Evolutionary conservation across 495 filamentous ascomycete species (phyloP).

Genomic region (Stereocaulon alpinum): DNA sequence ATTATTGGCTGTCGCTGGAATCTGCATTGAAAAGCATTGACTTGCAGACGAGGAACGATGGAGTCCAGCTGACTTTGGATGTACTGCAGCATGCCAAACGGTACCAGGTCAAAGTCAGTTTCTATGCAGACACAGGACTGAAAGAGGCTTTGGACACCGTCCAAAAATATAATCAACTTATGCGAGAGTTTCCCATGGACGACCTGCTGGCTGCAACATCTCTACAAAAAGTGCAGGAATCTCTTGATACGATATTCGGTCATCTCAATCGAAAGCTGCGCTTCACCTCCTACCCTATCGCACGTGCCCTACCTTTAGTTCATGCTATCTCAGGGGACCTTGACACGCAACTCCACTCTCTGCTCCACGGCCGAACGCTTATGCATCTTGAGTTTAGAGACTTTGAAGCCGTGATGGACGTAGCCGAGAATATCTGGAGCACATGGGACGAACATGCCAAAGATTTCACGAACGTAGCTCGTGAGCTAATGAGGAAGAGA

Average conservation of each 20-base stretch:
- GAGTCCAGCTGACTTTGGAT: slow-evolving; percentile 84
- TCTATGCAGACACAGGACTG: slow-evolving; percentile 85
- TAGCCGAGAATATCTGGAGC: slow-evolving; percentile 72
- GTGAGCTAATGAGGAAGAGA: slow-evolving; percentile 80
- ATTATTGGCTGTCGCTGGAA: slow-evolving; percentile 97
- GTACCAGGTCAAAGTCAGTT: slow-evolving; percentile 93
- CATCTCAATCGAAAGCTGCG: slow-evolving; percentile 96
- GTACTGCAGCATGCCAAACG: slow-evolving; percentile 91
- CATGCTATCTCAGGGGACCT: slow-evolving; percentile 95
- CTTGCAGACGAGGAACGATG: slow-evolving; percentile 73
- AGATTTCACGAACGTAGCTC: slow-evolving; percentile 93
- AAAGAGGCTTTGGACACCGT: slow-evolving; percentile 91
- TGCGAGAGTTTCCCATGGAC: slow-evolving; percentile 95
- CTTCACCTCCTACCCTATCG: slow-evolving; percentile 88
- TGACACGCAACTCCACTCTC: slow-evolving; percentile 69
- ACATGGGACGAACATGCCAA: slow-evolving; percentile 93
- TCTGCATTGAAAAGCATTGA: slow-evolving; percentile 82
- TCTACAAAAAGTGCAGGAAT: slow-evolving; percentile 79
- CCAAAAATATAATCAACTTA: slow-evolving; percentile 95
- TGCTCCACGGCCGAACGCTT: slow-evolving; percentile 75
- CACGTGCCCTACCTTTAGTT: slow-evolving; percentile 83
- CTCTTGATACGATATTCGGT: slow-evolving; percentile 73
- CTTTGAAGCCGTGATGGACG: slow-evolving; percentile 74
- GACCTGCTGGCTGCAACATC: slow-evolving; percentile 89
- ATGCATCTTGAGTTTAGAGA: slow-evolving; percentile 88